Evolutionary conservation across 2,329 filamentous ascomycete genomes (phyloP).

Genomic region (Albifimbria verrucaria): DNA sequence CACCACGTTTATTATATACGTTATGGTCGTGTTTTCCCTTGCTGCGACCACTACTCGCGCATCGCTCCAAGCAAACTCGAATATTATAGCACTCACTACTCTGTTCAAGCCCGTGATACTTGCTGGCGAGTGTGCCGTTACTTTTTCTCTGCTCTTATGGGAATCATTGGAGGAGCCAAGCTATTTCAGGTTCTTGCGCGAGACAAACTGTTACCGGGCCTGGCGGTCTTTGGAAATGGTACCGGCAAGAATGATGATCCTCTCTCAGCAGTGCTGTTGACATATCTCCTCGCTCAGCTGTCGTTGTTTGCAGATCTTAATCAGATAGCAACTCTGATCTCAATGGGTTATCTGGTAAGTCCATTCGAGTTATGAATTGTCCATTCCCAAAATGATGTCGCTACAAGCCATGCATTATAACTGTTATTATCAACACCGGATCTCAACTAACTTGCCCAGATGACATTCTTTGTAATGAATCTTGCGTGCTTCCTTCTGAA

Average conservation of each 20-base stretch:
- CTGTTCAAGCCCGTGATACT: constrained; percentile 71
- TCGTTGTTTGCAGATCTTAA: constrained; percentile 83
- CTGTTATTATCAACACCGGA: too few relatives aligned
- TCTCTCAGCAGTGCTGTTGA: constrained; percentile 70
- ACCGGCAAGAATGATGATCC: constrained; percentile 72
- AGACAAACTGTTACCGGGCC: constrained; percentile 74
- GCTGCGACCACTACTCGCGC: constrained; percentile 71
- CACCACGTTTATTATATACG: constrained; percentile 73
- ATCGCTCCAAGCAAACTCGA: constrained; percentile 71
- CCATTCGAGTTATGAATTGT: too few relatives aligned
- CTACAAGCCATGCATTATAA: too few relatives aligned
- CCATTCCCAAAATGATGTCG: too few relatives aligned
- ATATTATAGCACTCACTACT: constrained; percentile 79
- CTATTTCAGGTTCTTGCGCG: constrained; percentile 78
- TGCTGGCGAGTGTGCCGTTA: constrained; percentile 77
- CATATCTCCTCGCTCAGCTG: constrained; percentile 71
- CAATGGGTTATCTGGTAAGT: constrained; percentile 76
- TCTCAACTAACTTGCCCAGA: constrained; percentile 40
- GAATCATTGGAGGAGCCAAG: constrained; percentile 80
- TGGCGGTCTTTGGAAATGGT: constrained; percentile 71
- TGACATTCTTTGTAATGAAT: constrained; percentile 89
- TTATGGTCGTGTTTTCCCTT: constrained; percentile 74
- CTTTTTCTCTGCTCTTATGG: constrained; percentile 87
- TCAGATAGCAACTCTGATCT: constrained; percentile 84
- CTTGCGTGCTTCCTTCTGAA: constrained; percentile 83